Evolutionary conservation across 352 stramenopile species (phyloP).

Genomic region (Phytophthora hibernalis): DNA sequence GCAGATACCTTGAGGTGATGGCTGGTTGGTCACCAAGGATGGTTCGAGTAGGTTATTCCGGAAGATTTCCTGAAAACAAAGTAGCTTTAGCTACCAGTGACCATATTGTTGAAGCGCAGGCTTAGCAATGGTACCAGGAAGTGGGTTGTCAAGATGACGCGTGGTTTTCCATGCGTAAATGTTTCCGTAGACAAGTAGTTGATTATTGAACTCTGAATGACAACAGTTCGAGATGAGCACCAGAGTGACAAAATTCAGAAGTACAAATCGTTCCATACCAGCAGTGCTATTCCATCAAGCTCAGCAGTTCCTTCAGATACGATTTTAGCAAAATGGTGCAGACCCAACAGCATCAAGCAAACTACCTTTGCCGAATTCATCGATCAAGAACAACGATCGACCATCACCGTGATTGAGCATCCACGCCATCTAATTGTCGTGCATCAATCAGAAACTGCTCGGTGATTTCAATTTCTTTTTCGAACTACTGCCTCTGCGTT

Average conservation of each 20-base stretch:
- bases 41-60: conserved; percentile 47
- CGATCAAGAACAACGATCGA: conserved; percentile 78
- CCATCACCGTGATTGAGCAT: conserved; percentile 81
- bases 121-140: conserved; percentile 58
- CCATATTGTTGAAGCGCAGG: neutral
- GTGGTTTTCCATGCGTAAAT: conserved; percentile 39
- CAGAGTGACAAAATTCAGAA: neutral
- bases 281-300: conserved; percentile 73
- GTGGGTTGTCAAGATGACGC: conserved; percentile 84
- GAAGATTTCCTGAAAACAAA: conserved; percentile 63
- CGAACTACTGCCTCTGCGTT: neutral
- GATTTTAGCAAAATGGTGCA: neutral
- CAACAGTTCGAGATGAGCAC: conserved; percentile 12
- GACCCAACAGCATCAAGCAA: neutral
- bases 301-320: conserved; percentile 68
- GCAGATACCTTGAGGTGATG: conserved; percentile 3
- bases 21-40: conserved; percentile 22
- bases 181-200: conserved; percentile 59
- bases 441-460: neutral
- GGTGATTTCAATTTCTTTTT: neutral
- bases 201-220: conserved; percentile 40
- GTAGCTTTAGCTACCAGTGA: neutral
- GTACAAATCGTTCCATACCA: conserved; percentile 48
- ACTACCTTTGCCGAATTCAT: conserved; percentile 89
- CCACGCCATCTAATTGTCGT: conserved; percentile 63